These are phyloP conservation scores for Verruconis gallopava DNA, from an alignment of 2,329 filamentous ascomycete genomes.

Conservation along the genomic window DNA sequence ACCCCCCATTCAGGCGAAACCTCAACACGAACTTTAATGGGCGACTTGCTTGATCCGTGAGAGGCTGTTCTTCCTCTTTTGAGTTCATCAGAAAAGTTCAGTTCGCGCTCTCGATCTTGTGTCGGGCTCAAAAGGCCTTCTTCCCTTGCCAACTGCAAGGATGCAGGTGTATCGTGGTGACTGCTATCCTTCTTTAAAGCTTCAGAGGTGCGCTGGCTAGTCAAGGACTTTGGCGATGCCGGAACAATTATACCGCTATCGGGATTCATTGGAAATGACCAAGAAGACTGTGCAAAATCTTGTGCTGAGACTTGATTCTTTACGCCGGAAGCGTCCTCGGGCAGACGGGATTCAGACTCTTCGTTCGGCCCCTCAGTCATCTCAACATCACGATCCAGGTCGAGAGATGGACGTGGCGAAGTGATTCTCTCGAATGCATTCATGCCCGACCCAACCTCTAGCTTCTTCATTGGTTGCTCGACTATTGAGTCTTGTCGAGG, in stretches of 20 bases:
- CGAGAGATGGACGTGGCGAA: background rate
- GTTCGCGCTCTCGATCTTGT: too few species aligned
- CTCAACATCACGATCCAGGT: background rate
- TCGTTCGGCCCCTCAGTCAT: background rate
- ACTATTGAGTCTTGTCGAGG: slow-evolving; percentile 15
- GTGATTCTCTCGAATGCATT: background rate
- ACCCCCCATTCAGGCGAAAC: slow-evolving; percentile 14
- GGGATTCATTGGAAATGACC: slow-evolving; percentile 27
- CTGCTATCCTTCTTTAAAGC: slow-evolving; percentile 31
- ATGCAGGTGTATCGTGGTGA: slow-evolving; percentile 23
- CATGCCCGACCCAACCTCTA: background rate
- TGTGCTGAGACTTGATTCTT: slow-evolving; percentile 7
- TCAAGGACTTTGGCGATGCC: too few species aligned
- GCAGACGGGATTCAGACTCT: background rate
- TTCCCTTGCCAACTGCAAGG: too few species aligned
- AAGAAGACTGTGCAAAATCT: slow-evolving; percentile 17
- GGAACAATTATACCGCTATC: slow-evolving; percentile 33
- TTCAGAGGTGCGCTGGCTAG: too few species aligned
- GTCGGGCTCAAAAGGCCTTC: too few species aligned
- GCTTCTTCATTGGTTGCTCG: slow-evolving; percentile 3
- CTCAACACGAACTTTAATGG: slow-evolving; percentile 13
- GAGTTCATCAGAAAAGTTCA: background rate
- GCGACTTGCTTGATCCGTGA: slow-evolving; percentile 6
- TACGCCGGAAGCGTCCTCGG: background rate
- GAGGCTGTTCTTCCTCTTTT: slow-evolving; percentile 2